Percentiles rank a stretch among this genome's conserved stretches.
Conservation (phyloP, 75 land plant species). For the Sequoia sempervirens region DNA sequence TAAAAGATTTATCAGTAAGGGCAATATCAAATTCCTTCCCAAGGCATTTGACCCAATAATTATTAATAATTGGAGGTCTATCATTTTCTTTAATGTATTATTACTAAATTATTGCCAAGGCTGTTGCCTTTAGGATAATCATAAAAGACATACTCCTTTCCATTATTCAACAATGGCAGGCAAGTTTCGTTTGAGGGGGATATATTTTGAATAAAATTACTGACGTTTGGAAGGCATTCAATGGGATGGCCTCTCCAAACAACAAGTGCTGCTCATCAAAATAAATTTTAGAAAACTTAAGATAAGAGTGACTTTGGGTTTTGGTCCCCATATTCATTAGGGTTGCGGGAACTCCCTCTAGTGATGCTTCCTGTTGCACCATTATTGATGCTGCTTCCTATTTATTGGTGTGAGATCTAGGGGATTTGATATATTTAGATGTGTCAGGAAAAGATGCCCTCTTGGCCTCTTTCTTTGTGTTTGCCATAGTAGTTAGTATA, state of each 20-base stretch:
- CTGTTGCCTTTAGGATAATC: background rate
- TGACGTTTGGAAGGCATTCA: background rate
- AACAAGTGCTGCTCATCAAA: background rate
- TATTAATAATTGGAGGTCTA: background rate
- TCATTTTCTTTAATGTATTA: background rate
- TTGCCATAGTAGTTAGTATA: too few relatives aligned
- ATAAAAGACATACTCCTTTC: background rate
- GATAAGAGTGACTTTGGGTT: background rate
- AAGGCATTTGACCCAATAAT: background rate
- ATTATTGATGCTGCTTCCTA: too few relatives aligned
- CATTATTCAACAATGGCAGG: background rate
- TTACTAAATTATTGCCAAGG: background rate
- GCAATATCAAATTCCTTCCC: background rate
- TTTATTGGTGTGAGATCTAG: too few relatives aligned
- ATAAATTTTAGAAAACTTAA: background rate
- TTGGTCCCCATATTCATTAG: too few relatives aligned
- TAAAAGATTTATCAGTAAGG: background rate
- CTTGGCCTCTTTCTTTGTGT: too few relatives aligned
- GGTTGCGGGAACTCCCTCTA: too few relatives aligned
- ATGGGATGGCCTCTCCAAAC: background rate
- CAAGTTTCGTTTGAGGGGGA: background rate
- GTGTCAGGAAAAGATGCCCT: too few relatives aligned
- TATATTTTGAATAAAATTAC: background rate
- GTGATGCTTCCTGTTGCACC: too few relatives aligned
- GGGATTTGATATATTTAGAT: too few relatives aligned